These are phyloP conservation scores for Boletus chippewaensis DNA, from an alignment of 1,284 basidiomycete genomes.

Conservation along the genomic window DNA sequence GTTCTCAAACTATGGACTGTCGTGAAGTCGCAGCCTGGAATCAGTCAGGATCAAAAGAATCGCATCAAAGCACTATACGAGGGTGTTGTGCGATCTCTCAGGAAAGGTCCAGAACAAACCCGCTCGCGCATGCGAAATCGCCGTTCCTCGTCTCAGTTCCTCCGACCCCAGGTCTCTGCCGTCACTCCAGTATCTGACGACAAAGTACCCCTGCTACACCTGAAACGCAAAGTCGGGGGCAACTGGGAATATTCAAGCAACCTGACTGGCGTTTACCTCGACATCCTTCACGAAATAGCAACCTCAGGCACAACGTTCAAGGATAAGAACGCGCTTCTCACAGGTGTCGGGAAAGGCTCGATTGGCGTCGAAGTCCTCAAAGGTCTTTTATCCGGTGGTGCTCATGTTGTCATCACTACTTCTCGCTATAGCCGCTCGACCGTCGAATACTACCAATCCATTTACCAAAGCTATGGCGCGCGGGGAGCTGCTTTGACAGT, in stretches of 20 bases:
- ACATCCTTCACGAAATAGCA: slow-evolving; percentile 95
- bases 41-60: slow-evolving; percentile 94
- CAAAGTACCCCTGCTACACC: slow-evolving; percentile 89
- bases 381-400: slow-evolving; percentile 92
- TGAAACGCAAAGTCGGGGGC: slow-evolving; percentile 95
- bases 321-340: slow-evolving; percentile 96
- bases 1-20: slow-evolving; percentile 96
- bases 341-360: slow-evolving; percentile 95
- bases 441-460: slow-evolving; percentile 97
- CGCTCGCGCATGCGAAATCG: slow-evolving; percentile 60
- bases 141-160: slow-evolving; percentile 89
- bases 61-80: slow-evolving; percentile 97
- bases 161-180: slow-evolving; percentile 77
- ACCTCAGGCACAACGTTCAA: slow-evolving; percentile 97
- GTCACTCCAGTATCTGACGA: slow-evolving; percentile 80
- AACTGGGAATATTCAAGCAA: slow-evolving; percentile 97
- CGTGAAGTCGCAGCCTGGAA: slow-evolving; percentile 94
- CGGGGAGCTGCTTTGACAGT: slow-evolving; percentile 94
- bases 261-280: slow-evolving; percentile 91
- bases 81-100: slow-evolving; percentile 82
- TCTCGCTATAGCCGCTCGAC: slow-evolving; percentile 91
- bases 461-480: slow-evolving; percentile 94
- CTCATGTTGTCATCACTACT: slow-evolving; percentile 95
- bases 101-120: slow-evolving; percentile 56
- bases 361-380: slow-evolving; percentile 98